These are phyloP conservation scores for Macroventuria anomochaeta DNA, from an alignment of 2,329 filamentous ascomycete species.

Conservation along the genomic window DNA sequence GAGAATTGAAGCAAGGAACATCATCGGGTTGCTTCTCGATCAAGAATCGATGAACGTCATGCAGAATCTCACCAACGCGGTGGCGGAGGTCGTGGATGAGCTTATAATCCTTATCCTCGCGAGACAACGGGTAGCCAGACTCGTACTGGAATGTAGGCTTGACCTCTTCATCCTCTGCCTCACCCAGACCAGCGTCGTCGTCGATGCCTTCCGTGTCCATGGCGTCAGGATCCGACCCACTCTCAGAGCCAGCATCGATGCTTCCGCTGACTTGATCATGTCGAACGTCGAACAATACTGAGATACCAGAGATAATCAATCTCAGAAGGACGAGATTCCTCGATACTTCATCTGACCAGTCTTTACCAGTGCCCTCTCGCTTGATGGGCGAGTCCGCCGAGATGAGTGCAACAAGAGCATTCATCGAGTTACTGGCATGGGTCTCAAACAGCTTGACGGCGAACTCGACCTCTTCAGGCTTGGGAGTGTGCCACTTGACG, in stretches of 20 bases:
- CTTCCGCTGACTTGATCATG: constrained; percentile 46
- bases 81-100: constrained; percentile 83
- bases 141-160: constrained; percentile 88
- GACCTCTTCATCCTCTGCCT: constrained; percentile 79
- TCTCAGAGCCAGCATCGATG: constrained; percentile 60
- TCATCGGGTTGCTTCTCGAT: constrained; percentile 89
- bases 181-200: constrained; percentile 63
- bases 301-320: constrained; percentile 88
- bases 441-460: constrained; percentile 87
- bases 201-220: constrained; percentile 56
- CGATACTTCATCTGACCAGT: constrained; percentile 97
- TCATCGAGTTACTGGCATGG: constrained; percentile 77
- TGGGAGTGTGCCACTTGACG: constrained; percentile 90
- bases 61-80: constrained; percentile 78
- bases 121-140: constrained; percentile 80
- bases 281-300: constrained; percentile 82
- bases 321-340: constrained; percentile 86
- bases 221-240: constrained; percentile 42
- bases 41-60: constrained; percentile 84
- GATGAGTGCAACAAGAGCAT: constrained; percentile 79
- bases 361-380: constrained; percentile 93
- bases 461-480: constrained; percentile 80
- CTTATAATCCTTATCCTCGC: constrained; percentile 66
- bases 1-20: constrained; percentile 89
- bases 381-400: constrained; percentile 81